Conservation (phyloP, 768 basidiomycete genomes). For the Exsudoporus frostii region DNA sequence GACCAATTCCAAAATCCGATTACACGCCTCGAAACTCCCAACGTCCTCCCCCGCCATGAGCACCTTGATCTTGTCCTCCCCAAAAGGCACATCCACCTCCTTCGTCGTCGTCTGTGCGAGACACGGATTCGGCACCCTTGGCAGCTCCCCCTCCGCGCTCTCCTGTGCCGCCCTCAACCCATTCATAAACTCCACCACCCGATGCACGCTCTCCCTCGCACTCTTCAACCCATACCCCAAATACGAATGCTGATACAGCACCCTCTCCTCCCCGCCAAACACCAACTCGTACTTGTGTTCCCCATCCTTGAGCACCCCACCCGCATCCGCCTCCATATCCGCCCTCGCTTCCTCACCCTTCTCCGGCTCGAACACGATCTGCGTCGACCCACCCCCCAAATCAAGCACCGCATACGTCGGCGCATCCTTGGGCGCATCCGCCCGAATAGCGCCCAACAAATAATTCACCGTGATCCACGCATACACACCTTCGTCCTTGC, state of each 20-base stretch:
- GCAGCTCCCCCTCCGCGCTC: constrained; percentile 1
- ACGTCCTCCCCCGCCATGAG: constrained; percentile 84
- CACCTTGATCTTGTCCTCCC: constrained; percentile 51
- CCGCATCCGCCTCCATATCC: constrained; percentile 15
- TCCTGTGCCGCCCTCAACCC: constrained; percentile 34
- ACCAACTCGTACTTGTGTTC: constrained; percentile 88
- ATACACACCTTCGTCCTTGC: constrained; percentile 95
- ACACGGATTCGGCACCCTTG: constrained; percentile 65
- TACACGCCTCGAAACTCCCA: constrained; percentile 85
- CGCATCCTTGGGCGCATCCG: constrained; percentile 42
- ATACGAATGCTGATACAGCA: constrained; percentile 96
- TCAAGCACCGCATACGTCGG: constrained; percentile 88
- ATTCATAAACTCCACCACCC: constrained; percentile 84
- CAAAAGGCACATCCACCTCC: constrained; percentile 58
- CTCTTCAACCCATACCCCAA: constrained; percentile 94
- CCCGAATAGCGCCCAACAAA: constrained; percentile 70
- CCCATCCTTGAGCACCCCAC: constrained; percentile 57
- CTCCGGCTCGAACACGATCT: constrained; percentile 92
- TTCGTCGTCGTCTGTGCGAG: constrained; percentile 63
- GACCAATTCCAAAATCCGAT: constrained; percentile 77
- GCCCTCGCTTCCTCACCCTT: constrained; percentile 38
- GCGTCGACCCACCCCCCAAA: constrained; percentile 94
- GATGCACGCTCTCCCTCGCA: constrained; percentile 80
- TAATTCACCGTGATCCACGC: constrained; percentile 99
- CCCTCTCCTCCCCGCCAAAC: constrained; percentile 68